A percentile compares a stretch with the other conserved stretches of the same genome.
phyloP scores from a whole-genome alignment of 371 early-diverging fungal species.

The Rhizopus delemar region DNA sequence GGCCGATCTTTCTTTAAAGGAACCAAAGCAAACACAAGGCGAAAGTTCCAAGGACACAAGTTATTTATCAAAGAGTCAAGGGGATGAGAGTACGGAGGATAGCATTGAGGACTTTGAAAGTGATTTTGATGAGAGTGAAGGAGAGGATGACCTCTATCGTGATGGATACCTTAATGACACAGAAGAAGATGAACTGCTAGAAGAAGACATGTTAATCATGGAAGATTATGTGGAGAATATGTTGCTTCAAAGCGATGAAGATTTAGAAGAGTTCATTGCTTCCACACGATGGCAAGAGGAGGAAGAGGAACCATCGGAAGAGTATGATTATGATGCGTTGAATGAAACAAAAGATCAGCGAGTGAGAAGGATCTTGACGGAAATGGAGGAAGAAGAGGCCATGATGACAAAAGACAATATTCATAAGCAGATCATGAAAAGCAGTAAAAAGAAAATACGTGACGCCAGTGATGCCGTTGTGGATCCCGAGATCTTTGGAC shows the following conservation, averaged over 20 bases:
- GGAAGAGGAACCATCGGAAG: slow-evolving; percentile 8
- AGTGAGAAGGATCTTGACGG: not conserved
- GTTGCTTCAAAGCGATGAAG: slow-evolving; percentile 20
- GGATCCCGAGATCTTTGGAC: slow-evolving; percentile 26
- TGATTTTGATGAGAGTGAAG: slow-evolving; percentile 4
- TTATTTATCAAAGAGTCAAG: not conserved
- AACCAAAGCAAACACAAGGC: not conserved
- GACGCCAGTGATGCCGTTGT: slow-evolving; percentile 17
- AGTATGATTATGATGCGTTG: slow-evolving; percentile 19
- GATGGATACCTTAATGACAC: slow-evolving; percentile 1
- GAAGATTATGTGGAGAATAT: slow-evolving; percentile 46
- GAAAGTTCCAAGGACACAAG: not conserved
- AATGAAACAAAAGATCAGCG: not conserved
- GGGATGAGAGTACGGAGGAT: not conserved
- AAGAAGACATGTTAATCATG: slow-evolving; percentile 40
- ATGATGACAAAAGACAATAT: slow-evolving; percentile 10
- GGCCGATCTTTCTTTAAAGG: too few relatives aligned
- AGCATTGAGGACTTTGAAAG: slow-evolving; percentile 7
- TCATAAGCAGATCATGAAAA: slow-evolving; percentile 1
- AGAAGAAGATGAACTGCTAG: slow-evolving; percentile 26
- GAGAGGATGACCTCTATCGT: slow-evolving; percentile 4
- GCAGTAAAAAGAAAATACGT: slow-evolving; percentile 2
- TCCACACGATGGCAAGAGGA: slow-evolving; percentile 19
- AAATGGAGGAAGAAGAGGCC: slow-evolving; percentile 9
- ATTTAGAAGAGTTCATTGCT: slow-evolving; percentile 17